Percentiles rank a stretch among this genome's conserved stretches.
These are phyloP conservation scores for Fusarium udum DNA, from an alignment of 2,329 filamentous ascomycete genomes.

Conservation along the genomic window DNA sequence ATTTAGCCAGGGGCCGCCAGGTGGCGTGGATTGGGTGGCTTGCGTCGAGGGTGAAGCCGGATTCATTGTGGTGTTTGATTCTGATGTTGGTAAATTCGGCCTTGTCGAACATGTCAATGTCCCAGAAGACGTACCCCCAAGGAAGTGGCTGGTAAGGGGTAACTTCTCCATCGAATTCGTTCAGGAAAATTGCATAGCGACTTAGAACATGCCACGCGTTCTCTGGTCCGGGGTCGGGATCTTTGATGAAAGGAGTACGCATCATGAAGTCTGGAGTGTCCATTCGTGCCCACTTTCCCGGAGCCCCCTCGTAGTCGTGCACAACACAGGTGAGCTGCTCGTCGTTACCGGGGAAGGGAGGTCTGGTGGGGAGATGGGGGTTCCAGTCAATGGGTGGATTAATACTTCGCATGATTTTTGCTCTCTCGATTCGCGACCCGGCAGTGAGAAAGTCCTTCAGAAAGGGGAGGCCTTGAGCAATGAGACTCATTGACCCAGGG, in stretches of 20 bases:
- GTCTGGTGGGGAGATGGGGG: background rate
- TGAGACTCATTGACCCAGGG: background rate
- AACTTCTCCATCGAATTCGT: too few relatives aligned
- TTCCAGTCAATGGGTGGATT: background rate
- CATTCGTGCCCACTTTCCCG: background rate
- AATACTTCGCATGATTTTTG: background rate
- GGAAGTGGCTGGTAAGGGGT: background rate
- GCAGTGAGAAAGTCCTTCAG: conserved; percentile 10
- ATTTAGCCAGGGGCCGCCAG: background rate
- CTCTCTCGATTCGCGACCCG: background rate
- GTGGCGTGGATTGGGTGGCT: background rate
- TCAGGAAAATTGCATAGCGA: background rate
- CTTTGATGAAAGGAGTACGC: conserved; percentile 14
- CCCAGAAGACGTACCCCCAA: conserved; percentile 24
- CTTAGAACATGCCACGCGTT: background rate
- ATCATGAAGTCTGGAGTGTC: background rate
- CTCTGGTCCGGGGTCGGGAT: conserved; percentile 2
- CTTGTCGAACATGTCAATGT: conserved; percentile 8
- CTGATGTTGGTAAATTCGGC: background rate
- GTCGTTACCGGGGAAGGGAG: background rate
- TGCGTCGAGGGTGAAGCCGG: background rate
- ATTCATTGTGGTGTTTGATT: background rate
- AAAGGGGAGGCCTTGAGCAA: background rate
- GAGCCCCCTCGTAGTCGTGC: background rate
- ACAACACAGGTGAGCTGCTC: background rate